Percentiles rank a stretch among this genome's conserved stretches.
These are phyloP conservation scores for Forsythia suspensa DNA, from an alignment of 257 asterid genomes.

Conservation along the genomic window DNA sequence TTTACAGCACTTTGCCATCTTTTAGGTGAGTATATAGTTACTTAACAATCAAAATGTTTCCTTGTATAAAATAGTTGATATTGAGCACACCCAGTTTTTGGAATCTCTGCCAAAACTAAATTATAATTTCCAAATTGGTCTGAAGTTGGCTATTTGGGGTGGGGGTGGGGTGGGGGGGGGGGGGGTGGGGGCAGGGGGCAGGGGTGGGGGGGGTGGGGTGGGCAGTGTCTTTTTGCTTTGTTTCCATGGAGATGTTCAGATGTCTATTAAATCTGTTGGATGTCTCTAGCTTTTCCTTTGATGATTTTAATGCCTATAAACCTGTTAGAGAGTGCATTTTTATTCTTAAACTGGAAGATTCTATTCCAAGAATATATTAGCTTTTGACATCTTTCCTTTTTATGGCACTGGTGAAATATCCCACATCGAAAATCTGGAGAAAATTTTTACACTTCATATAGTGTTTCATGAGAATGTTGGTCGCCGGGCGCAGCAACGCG, in stretches of 20 bases:
- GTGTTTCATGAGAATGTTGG: background rate
- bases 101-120: no score
- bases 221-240: no score
- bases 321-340: background rate
- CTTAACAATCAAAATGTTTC: no score
- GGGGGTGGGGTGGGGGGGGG: no score
- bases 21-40: no score
- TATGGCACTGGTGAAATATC: background rate
- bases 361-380: background rate
- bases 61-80: no score
- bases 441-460: background rate
- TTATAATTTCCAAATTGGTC: no score
- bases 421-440: background rate
- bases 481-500: background rate
- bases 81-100: no score
- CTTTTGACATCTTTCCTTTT: background rate
- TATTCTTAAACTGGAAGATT: background rate
- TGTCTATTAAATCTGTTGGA: background rate
- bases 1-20: no score
- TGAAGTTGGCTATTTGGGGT: no score
- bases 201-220: no score
- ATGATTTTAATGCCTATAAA: background rate
- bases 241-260: background rate
- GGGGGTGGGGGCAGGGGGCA: no score
- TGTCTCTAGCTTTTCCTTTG: background rate